phyloP scores from a whole-genome alignment of 2,329 filamentous ascomycete genomes.

The Botrytis elliptica region DNA sequence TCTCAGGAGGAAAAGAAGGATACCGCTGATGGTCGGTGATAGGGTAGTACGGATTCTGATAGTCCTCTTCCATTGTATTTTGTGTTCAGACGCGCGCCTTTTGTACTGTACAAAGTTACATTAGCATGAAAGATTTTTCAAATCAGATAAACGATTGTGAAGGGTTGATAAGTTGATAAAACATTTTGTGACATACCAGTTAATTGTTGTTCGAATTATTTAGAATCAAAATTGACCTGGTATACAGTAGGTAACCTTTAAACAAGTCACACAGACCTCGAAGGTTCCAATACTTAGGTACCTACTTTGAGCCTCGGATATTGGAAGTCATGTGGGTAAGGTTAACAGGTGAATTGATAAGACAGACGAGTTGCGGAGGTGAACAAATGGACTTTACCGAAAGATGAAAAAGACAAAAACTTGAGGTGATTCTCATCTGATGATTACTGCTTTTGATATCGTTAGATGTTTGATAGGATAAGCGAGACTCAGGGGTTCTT shows the following conservation, averaged over 20 bases:
- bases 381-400: not conserved
- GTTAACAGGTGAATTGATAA: not conserved
- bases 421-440: not conserved
- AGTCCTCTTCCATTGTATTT: not conserved
- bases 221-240: not conserved
- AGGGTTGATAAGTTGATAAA: not conserved
- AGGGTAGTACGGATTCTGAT: not conserved
- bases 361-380: not conserved
- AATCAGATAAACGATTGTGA: not conserved
- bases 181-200: not conserved
- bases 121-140: not conserved
- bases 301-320: not conserved
- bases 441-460: not conserved
- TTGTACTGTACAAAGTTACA: not conserved
- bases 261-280: not conserved
- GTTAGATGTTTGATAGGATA: not conserved
- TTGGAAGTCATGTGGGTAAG: not conserved
- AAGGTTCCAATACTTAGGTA: not conserved
- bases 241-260: not conserved
- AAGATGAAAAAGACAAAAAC: rapidly evolving
- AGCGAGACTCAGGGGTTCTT: slow-evolving; percentile 3
- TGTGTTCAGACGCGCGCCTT: not conserved
- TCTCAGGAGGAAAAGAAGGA: not conserved
- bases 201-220: not conserved
- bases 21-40: not conserved